phyloP scores from a whole-genome alignment of 495 filamentous ascomycete genomes.

The Penicillium taxi region DNA sequence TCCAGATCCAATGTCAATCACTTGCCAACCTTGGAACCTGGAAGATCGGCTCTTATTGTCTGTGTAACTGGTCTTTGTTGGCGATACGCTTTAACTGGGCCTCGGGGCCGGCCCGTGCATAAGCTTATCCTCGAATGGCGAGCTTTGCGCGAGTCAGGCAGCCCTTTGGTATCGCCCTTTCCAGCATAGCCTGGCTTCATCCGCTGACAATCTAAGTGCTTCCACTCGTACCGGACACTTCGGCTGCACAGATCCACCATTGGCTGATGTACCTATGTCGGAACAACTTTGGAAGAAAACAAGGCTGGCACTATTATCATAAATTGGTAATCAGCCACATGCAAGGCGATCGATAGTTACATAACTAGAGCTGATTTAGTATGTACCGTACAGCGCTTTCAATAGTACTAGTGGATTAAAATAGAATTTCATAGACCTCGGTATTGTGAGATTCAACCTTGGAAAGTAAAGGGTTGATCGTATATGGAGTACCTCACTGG shows the following conservation, averaged over 20 bases:
- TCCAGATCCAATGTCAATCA: too few relatives aligned
- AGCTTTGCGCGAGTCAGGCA: neutral
- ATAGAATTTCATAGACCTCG: too few relatives aligned
- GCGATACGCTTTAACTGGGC: constrained; percentile 35
- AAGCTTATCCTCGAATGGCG: constrained; percentile 2
- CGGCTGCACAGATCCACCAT: constrained; percentile 10
- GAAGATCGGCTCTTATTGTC: too few relatives aligned
- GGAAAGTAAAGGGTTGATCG: neutral
- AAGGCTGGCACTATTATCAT: neutral
- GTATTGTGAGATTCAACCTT: too few relatives aligned
- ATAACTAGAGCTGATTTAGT: too few relatives aligned
- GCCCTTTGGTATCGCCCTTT: neutral
- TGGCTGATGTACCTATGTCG: too few relatives aligned
- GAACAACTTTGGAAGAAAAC: neutral
- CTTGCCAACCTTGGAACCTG: constrained; percentile 18
- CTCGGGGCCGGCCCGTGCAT: constrained; percentile 17
- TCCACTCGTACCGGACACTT: constrained; percentile 8
- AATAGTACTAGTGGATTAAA: too few relatives aligned
- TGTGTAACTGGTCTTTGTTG: constrained; percentile 26
- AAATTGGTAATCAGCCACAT: constrained; percentile 2
- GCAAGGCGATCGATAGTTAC: constrained; percentile 13
- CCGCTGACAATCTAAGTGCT: constrained; percentile 7
- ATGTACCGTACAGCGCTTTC: too few relatives aligned
- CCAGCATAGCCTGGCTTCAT: neutral
- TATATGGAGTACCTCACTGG: too few relatives aligned